Evolutionary conservation across 805 yeast genomes (phyloP), one percentile per base, ranked within the genome.

Genomic region (Candida mattraensis): DNA sequence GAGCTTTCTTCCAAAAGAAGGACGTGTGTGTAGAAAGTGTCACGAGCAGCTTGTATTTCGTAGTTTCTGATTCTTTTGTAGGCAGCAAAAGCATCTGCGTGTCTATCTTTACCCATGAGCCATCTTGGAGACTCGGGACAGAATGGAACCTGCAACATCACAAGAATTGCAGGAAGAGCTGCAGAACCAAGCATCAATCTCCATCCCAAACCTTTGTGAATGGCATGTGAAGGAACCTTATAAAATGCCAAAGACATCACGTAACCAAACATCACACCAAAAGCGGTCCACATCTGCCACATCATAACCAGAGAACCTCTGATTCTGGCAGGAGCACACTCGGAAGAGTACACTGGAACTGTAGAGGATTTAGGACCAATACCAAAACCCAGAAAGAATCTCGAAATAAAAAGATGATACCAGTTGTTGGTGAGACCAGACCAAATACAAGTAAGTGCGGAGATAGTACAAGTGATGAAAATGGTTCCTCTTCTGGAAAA

Each of bases 51-150:
- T 33, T 74, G 69, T 20, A 81, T 66, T 22, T 64, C 69, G 32
- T 68, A 70, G 34, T 60, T 63, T 51, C 87, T 65, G 51, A 81
- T 71, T 20, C 60, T 54, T 13, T 49, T 46, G 39, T 78, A 69
- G 0, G 84, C 66, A 0, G 66, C 66, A 52, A 59, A 80, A 3
- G 85, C 83, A 1, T 79, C 86, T 7, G 9, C 23, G 50, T 78
- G 83, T 49, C 83, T 68, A 4, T 68, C 78, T 54, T 78, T 78
- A 60, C 84, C 86, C 83, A 81, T 78, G 40, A 80, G 66, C 87
- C 87, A 81, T 60, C 86, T 70, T 28, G 88, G 88, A 3, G 85
- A 78, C 54, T 81, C 88, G 5, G 87, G 87, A 40, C 81, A 79
- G 52, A 74, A 78, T 18, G 80, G 81, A 32, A 81, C 72, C 57